Conservation (phyloP, 441 rosid species). For the Brassica hybrid region DNA sequence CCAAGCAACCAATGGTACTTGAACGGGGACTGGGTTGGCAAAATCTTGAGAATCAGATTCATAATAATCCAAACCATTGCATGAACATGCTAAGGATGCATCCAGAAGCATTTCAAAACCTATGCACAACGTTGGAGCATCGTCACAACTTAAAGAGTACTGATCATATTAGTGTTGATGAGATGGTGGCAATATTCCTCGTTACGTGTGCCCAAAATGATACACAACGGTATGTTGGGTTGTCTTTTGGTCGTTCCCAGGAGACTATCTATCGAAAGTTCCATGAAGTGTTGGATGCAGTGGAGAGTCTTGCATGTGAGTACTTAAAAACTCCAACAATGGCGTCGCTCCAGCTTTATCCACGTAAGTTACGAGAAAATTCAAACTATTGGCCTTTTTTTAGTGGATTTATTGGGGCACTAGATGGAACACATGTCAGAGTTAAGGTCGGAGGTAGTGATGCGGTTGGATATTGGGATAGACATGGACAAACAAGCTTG, state of each 20-base stretch:
- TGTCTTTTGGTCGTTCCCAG: not conserved
- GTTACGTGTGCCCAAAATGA: not conserved
- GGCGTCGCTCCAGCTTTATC: not conserved
- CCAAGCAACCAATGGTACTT: not conserved
- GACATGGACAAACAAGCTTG: not conserved
- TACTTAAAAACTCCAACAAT: conserved; percentile 6
- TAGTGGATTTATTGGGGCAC: not conserved
- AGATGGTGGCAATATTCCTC: not conserved
- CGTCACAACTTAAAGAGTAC: not conserved
- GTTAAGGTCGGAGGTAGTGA: not conserved
- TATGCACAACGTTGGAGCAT: not conserved
- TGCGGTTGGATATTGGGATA: not conserved
- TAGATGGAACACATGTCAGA: not conserved
- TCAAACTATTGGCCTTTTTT: not conserved
- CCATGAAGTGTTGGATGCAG: not conserved
- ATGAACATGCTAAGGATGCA: not conserved
- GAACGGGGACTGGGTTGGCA: not conserved
- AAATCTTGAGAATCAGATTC: not conserved
- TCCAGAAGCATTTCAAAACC: not conserved
- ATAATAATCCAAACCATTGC: not conserved
- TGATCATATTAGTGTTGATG: not conserved
- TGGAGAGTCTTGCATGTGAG: conserved; percentile 13
- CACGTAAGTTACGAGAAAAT: not conserved
- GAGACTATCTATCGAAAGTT: not conserved
- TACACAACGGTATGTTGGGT: not conserved